phyloP scores from a whole-genome alignment of 1,284 basidiomycete genomes.

The Heterobasidion irregulare region DNA sequence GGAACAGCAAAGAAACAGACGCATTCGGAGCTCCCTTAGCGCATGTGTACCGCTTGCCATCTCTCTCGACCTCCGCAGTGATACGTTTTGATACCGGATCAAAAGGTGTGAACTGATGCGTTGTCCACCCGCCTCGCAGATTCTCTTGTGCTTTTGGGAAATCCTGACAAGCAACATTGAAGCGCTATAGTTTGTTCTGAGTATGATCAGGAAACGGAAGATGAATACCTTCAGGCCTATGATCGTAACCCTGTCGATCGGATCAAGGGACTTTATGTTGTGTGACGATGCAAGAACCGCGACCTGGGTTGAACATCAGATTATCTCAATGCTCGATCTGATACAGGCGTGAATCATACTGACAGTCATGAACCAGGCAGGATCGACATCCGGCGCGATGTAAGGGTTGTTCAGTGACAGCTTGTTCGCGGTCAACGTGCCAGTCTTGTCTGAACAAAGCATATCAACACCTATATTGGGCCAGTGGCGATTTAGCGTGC shows the following conservation, averaged over 20 bases:
- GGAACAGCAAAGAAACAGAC: constrained; percentile 4
- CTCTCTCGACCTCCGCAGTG: constrained; percentile 42
- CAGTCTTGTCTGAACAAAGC: constrained; percentile 50
- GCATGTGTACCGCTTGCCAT: constrained; percentile 38
- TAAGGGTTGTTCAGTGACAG: constrained; percentile 42
- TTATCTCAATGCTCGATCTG: background rate
- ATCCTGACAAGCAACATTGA: background rate
- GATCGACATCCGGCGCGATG: constrained; percentile 15
- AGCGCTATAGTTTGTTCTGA: constrained; percentile 22
- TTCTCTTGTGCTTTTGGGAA: constrained; percentile 19
- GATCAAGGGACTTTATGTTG: constrained; percentile 44
- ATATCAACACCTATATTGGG: constrained; percentile 31
- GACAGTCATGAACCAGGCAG: constrained; percentile 17
- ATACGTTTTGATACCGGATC: constrained; percentile 51
- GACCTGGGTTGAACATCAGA: constrained; percentile 11
- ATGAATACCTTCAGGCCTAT: constrained; percentile 31
- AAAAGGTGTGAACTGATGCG: constrained; percentile 44
- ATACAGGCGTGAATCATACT: background rate
- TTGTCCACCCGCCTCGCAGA: constrained; percentile 34
- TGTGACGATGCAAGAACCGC: constrained; percentile 47
- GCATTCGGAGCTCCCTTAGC: constrained; percentile 51
- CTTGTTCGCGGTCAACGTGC: constrained; percentile 49
- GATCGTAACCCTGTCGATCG: constrained; percentile 49
- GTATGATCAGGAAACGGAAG: constrained; percentile 9
- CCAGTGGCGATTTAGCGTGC: background rate